A percentile compares a stretch with the other conserved stretches of the same genome.
Conservation (phyloP, 768 basidiomycete species). For the Serendipita sp. region DNA sequence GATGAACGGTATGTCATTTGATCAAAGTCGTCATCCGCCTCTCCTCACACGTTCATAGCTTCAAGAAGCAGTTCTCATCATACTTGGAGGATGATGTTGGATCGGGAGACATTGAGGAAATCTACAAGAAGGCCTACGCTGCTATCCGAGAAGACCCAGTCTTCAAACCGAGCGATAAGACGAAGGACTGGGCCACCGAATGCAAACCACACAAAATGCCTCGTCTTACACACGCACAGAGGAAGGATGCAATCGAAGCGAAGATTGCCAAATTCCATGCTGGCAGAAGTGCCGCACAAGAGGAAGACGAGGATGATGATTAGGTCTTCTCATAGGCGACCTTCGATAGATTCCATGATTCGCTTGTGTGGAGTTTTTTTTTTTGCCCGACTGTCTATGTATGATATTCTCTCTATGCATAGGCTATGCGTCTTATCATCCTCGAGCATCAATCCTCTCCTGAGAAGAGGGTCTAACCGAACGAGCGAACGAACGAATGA, state of each 20-base stretch:
- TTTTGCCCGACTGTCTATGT: background rate
- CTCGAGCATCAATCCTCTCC: background rate
- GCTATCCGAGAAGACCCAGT: slow-evolving; percentile 90
- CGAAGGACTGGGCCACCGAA: slow-evolving; percentile 84
- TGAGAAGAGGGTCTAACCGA: no score
- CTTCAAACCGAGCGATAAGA: slow-evolving; percentile 81
- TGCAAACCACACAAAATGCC: slow-evolving; percentile 46
- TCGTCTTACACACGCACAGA: slow-evolving; percentile 62
- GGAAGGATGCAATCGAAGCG: slow-evolving; percentile 60
- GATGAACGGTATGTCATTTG: slow-evolving; percentile 58
- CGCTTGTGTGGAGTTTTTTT: background rate
- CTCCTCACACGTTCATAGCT: slow-evolving; percentile 30
- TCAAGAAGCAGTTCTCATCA: slow-evolving; percentile 92
- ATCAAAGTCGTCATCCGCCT: slow-evolving; percentile 10
- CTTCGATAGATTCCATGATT: background rate
- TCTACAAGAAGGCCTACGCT: slow-evolving; percentile 82
- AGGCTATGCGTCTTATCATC: background rate
- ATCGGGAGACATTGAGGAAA: slow-evolving; percentile 93
- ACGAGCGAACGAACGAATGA: no score
- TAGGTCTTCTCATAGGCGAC: background rate
- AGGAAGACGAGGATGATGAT: slow-evolving; percentile 35
- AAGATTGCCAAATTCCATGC: slow-evolving; percentile 87
- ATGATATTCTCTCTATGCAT: slow-evolving; percentile 4
- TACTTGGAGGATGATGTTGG: slow-evolving; percentile 93
- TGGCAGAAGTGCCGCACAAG: slow-evolving; percentile 28